phyloP scores from a whole-genome alignment of 179 eudicot species.

The Beta corolliflora region DNA sequence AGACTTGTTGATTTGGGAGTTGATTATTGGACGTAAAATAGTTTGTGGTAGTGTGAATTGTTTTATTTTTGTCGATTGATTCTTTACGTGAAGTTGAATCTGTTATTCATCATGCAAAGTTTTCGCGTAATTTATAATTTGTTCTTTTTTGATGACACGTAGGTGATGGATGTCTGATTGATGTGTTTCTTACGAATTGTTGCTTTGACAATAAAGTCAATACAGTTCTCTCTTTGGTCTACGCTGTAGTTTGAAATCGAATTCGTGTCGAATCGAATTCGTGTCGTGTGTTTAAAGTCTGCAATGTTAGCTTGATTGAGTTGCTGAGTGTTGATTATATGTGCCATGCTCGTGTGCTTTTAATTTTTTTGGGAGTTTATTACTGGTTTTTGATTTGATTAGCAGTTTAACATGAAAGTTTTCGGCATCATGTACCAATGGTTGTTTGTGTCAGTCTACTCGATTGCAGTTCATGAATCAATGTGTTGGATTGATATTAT shows the following conservation, averaged over 20 bases:
- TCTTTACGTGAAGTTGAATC: constrained; percentile 36
- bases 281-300: constrained; percentile 17
- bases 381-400: background rate
- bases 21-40: constrained; percentile 19
- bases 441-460: background rate
- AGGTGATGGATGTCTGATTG: background rate
- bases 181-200: background rate
- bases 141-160: constrained; percentile 26
- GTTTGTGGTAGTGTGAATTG: constrained; percentile 15
- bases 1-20: background rate
- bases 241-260: constrained; percentile 8
- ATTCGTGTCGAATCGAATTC: background rate
- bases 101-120: constrained; percentile 32
- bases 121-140: constrained; percentile 19
- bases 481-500: background rate
- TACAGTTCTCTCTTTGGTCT: constrained; percentile 11
- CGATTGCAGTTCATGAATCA: background rate
- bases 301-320: background rate
- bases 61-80: constrained; percentile 18
- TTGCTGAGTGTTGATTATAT: background rate
- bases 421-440: background rate
- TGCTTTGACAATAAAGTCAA: constrained; percentile 22
- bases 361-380: background rate
- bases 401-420: background rate
- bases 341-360: constrained; percentile 8